Conservation (phyloP, 805 yeast genomes). For the Candida stauntonica region DNA sequence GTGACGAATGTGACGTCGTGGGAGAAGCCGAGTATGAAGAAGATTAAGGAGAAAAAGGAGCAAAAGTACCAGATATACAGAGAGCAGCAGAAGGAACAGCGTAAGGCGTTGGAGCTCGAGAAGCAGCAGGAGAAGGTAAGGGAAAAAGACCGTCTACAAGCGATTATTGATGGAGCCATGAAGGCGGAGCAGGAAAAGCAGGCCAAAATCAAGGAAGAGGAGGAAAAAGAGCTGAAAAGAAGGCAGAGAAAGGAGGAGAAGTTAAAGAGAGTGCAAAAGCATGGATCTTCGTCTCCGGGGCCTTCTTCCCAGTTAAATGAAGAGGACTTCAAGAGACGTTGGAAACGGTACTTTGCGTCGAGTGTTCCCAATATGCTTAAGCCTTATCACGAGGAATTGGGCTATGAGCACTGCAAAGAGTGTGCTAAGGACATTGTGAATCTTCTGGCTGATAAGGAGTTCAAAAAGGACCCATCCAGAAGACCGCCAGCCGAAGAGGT, state of each 20-base stretch:
- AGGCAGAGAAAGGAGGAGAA: conserved; percentile 33
- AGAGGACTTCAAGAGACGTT: conserved; percentile 27
- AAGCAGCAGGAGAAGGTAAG: conserved; percentile 16
- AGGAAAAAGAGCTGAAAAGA: conserved; percentile 6
- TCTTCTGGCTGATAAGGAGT: conserved; percentile 62
- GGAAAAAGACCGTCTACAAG: conserved; percentile 26
- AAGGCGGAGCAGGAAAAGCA: conserved; percentile 27
- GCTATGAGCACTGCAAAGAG: conserved; percentile 66
- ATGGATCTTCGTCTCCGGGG: not conserved
- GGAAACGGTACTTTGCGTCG: conserved; percentile 54
- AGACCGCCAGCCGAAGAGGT: conserved; percentile 61
- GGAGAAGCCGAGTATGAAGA: conserved; percentile 45
- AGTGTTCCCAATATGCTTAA: conserved; percentile 76
- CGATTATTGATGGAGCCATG: conserved; percentile 38
- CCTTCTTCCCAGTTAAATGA: not conserved
- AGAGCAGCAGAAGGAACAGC: conserved; percentile 27
- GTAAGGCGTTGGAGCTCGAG: conserved; percentile 24
- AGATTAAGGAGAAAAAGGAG: conserved; percentile 18
- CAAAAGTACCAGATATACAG: conserved; percentile 30
- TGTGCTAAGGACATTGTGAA: conserved; percentile 79
- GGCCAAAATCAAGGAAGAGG: conserved; percentile 21
- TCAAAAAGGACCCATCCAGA: conserved; percentile 48
- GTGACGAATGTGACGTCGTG: conserved; percentile 46
- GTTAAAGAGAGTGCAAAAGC: conserved; percentile 20
- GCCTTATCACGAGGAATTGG: conserved; percentile 60